Conservation (phyloP, 768 basidiomycete genomes). For the Tylopilus subfusipes region DNA sequence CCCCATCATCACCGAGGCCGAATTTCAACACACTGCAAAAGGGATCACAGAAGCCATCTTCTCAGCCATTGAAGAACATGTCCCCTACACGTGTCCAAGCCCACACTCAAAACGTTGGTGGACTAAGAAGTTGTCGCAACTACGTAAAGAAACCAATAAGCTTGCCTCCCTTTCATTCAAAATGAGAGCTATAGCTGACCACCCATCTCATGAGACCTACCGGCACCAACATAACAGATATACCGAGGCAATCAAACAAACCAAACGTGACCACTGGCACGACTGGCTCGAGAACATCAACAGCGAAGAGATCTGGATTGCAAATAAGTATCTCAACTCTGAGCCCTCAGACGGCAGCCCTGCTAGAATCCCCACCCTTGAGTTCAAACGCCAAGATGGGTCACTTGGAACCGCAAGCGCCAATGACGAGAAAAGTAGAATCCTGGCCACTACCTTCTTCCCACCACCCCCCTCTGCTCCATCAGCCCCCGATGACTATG, state of each 20-base stretch:
- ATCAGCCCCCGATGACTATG: not conserved
- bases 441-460: not conserved
- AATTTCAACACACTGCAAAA: not conserved
- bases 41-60: not conserved
- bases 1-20: not conserved
- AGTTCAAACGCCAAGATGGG: not conserved
- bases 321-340: too few relatives aligned
- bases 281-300: slow-evolving; percentile 6
- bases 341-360: not conserved
- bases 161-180: not conserved
- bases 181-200: not conserved
- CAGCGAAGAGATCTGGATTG: not conserved
- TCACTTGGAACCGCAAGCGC: not conserved
- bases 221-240: not conserved
- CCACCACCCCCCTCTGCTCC: not conserved
- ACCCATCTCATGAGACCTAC: not conserved
- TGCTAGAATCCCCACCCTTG: slow-evolving; percentile 2
- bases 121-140: not conserved
- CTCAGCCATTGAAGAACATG: not conserved
- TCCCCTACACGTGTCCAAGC: not conserved
- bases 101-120: not conserved
- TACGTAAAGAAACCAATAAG: not conserved
- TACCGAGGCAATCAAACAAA: not conserved
- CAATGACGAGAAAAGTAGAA: not conserved
- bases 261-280: slow-evolving; percentile 5